Evolutionary conservation across 2,329 filamentous ascomycete genomes (phyloP).

Genomic region (Teratosphaeria pseudoeucalypti): DNA sequence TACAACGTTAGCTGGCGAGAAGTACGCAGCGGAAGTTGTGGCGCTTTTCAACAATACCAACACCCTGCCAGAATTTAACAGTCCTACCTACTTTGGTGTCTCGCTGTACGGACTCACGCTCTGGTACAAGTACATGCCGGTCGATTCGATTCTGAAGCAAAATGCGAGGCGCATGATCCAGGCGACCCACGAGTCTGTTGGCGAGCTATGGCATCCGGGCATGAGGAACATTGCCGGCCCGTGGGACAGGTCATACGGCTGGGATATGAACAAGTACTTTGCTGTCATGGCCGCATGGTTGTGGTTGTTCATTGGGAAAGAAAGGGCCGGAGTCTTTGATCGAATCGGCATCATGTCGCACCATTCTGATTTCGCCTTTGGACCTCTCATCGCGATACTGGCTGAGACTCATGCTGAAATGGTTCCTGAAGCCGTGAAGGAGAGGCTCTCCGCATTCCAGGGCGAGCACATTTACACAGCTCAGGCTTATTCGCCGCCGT

Average conservation of each 20-base stretch:
- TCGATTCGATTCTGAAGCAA: constrained; percentile 43
- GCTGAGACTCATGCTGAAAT: neutral
- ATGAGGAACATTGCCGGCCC: constrained; percentile 54
- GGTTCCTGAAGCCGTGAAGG: neutral
- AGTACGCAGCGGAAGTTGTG: constrained; percentile 46
- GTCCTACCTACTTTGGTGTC: constrained; percentile 53
- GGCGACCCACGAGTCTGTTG: constrained; percentile 43
- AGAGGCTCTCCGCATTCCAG: neutral
- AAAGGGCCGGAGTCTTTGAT: constrained; percentile 25
- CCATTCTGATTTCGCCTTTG: neutral
- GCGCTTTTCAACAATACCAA: constrained; percentile 45
- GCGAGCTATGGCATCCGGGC: constrained; percentile 46
- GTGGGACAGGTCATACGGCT: constrained; percentile 55
- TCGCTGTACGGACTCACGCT: constrained; percentile 49
- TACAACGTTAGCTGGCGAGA: constrained; percentile 48
- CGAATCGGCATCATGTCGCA: constrained; percentile 18
- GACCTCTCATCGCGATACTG: neutral
- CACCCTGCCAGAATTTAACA: constrained; percentile 54
- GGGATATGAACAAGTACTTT: constrained; percentile 53
- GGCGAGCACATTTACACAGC: neutral
- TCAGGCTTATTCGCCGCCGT: neutral
- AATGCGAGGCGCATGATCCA: constrained; percentile 43
- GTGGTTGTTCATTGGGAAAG: constrained; percentile 47
- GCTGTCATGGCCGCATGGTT: constrained; percentile 49
- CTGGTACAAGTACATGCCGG: constrained; percentile 49